Evolutionary conservation across 495 filamentous ascomycete species (phyloP).

Genomic region (Xylaria grammica): DNA sequence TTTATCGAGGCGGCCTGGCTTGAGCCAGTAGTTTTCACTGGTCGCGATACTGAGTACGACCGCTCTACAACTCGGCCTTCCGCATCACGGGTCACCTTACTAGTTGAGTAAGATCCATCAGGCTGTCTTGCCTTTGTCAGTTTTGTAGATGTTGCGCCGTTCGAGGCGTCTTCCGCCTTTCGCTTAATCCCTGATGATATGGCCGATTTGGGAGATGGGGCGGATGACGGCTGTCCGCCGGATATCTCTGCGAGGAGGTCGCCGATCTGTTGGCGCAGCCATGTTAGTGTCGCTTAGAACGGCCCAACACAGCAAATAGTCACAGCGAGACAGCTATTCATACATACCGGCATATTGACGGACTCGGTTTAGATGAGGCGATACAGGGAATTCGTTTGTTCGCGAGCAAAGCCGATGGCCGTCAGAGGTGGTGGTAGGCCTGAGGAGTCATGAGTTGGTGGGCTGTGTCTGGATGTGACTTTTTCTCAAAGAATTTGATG

Average conservation of each 20-base stretch:
- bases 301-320: slow-evolving; percentile 2
- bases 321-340: neutral
- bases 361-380: slow-evolving; percentile 22
- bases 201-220: slow-evolving; percentile 36
- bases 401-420: slow-evolving; percentile 27
- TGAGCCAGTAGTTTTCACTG: slow-evolving; percentile 26
- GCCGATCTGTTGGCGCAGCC: slow-evolving; percentile 46
- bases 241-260: slow-evolving; percentile 62
- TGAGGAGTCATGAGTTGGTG: slow-evolving; percentile 14
- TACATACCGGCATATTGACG: slow-evolving; percentile 32
- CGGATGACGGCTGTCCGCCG: slow-evolving; percentile 48
- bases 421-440: slow-evolving; percentile 22
- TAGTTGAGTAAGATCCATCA: slow-evolving; percentile 34
- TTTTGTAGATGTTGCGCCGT: slow-evolving; percentile 34
- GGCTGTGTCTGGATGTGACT: slow-evolving; percentile 4
- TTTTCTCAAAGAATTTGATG: neutral
- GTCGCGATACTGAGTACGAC: slow-evolving; percentile 24
- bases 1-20: slow-evolving; percentile 15
- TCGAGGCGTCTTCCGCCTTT: slow-evolving; percentile 55
- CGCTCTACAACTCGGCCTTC: slow-evolving; percentile 33
- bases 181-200: slow-evolving; percentile 48
- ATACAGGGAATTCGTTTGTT: slow-evolving; percentile 12
- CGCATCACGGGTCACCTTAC: slow-evolving; percentile 34
- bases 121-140: slow-evolving; percentile 32
- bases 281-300: slow-evolving; percentile 25